Percentiles rank a stretch among this genome's conserved stretches.
phyloP scores from a whole-genome alignment of 768 basidiomycete species.

The Collybia nuda region DNA sequence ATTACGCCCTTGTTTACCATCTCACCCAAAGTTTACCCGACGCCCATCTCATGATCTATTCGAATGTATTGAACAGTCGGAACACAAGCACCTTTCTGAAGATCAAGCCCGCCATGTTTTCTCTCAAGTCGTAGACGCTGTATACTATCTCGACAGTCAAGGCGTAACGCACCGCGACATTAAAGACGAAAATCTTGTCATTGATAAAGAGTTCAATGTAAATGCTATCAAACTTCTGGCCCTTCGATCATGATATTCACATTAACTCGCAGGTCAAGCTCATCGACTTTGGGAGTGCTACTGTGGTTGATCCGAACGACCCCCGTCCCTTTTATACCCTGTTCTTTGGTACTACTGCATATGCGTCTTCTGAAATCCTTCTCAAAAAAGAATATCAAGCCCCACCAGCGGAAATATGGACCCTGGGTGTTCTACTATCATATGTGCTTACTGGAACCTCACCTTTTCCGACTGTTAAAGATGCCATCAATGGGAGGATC shows the following conservation, averaged over 20 bases:
- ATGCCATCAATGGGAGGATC: conserved; percentile 69
- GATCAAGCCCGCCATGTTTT: conserved; percentile 80
- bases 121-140: conserved; percentile 83
- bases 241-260: not conserved
- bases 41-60: conserved; percentile 91
- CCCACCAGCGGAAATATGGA: conserved; percentile 95
- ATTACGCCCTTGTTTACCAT: conserved; percentile 11
- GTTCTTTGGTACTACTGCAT: conserved; percentile 94
- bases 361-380: conserved; percentile 93
- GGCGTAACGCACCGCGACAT: conserved; percentile 95
- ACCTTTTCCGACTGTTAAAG: conserved; percentile 87
- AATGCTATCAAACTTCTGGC: not conserved
- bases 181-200: conserved; percentile 93
- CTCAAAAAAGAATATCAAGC: conserved; percentile 87
- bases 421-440: conserved; percentile 90
- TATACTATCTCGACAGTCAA: conserved; percentile 74
- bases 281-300: conserved; percentile 94
- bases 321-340: conserved; percentile 69
- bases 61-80: conserved; percentile 90
- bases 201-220: conserved; percentile 73
- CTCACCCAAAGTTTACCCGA: conserved; percentile 51
- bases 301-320: conserved; percentile 61
- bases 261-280: conserved; percentile 69
- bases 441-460: conserved; percentile 92
- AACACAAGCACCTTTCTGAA: conserved; percentile 78